Base-by-base conservation (phyloP, 2,329 filamentous ascomycete genomes). In the Chrysoporthe austroafricana region DNA sequence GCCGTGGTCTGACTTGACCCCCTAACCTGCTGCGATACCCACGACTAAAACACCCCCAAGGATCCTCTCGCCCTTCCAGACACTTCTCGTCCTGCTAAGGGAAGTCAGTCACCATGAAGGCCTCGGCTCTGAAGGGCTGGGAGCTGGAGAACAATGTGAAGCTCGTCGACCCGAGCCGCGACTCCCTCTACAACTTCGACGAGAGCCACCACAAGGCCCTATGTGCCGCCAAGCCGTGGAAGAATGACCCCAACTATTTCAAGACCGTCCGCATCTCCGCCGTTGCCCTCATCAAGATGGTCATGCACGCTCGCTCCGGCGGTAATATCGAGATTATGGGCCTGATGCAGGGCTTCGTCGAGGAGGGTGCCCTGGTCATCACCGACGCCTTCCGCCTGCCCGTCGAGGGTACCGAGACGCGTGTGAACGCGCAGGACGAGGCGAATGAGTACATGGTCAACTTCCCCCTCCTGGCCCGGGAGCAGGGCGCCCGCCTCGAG, bases 251-350 rank as follows among this genome's bases (percentile, higher is more conserved):
- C 0, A 86, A 93, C 79, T 90, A 97, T 84, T 99, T 98, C 87
- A 96, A 95, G 78, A 87, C 91, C 64, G 93, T 98, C 59, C 93
- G 94, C 74, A 95, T 99, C 80, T 96, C 93, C 63, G 94, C 96
- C 68, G 90, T 97, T 14, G 96, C 96, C 5, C 87, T 99, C 68
- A 88, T 98, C 73, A 99, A 99, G 82, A 99, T 99, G 96, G 93
- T 96, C 71, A 98, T 97, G 92, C 96, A 99, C 78, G 96, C 96
- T 11, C 92, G 96, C n/a, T 94, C 93, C 0, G 96, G 96, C 72
- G 95, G 96, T 67, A 89, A 88, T 39, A 86, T 98, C 72, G 96
- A 99, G 82, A 88, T 99, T 74, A 99, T 99, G 96, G 96, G 96
- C 67, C 80, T 99, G 73, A 99, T 99, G 96, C 92, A 97, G 77